phyloP scores from a whole-genome alignment of 139 green algal genomes.

The Coelastrella sp. region DNA sequence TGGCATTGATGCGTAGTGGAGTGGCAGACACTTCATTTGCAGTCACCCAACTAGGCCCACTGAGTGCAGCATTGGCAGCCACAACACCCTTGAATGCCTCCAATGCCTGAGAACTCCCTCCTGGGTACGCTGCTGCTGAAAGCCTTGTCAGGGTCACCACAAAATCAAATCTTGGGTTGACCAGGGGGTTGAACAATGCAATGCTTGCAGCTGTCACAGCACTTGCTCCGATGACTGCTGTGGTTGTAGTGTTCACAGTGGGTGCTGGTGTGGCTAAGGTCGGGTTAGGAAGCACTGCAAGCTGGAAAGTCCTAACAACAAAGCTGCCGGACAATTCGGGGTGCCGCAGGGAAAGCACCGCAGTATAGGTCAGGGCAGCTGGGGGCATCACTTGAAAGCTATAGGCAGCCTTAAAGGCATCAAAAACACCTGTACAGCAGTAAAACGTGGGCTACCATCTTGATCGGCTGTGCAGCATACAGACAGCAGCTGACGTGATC shows the following conservation, averaged over 20 bases:
- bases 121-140: slow-evolving; percentile 4
- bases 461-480: not conserved
- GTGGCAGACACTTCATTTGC: not conserved
- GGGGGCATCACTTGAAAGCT: slow-evolving; percentile 29
- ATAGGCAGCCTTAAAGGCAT: slow-evolving; percentile 31
- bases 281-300: slow-evolving; percentile 3
- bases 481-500: not conserved
- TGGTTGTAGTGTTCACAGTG: not conserved
- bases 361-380: slow-evolving; percentile 42
- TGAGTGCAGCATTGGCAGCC: slow-evolving; percentile 19
- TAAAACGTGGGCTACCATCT: not conserved
- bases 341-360: slow-evolving; percentile 46
- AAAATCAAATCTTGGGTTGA: slow-evolving; percentile 36
- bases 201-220: not conserved
- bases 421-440: slow-evolving; percentile 48
- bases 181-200: slow-evolving; percentile 45
- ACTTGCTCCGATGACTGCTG: not conserved
- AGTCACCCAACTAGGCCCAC: slow-evolving; percentile 27
- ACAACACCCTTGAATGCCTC: slow-evolving; percentile 42
- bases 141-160: slow-evolving; percentile 16
- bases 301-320: slow-evolving; percentile 28
- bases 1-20: not conserved
- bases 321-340: slow-evolving; percentile 22
- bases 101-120: slow-evolving; percentile 32
- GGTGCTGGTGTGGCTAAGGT: not conserved